phyloP scores from a whole-genome alignment of 192 early-diverging fungal species.

The Coemansia nantahalensis region DNA sequence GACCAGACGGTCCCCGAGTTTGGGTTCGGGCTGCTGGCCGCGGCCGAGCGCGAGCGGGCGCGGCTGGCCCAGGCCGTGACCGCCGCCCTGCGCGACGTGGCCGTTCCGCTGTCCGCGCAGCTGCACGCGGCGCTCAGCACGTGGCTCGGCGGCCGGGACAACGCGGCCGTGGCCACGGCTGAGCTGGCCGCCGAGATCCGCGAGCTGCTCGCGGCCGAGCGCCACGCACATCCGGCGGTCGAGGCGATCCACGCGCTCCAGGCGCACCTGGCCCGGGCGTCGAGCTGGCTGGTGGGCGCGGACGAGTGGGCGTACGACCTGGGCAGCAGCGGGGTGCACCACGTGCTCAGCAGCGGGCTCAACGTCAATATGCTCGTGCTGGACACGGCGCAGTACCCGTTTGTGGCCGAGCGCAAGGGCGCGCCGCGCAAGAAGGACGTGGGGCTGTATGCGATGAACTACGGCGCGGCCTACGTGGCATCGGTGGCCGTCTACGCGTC shows the following conservation, averaged over 20 bases:
- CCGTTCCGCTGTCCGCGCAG: conserved; percentile 47
- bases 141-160: conserved; percentile 64
- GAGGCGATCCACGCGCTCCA: conserved; percentile 21
- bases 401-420: conserved; percentile 49
- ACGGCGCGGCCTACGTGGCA: conserved; percentile 86
- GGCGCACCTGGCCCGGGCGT: conserved; percentile 56
- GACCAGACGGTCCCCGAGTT: conserved; percentile 75
- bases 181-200: conserved; percentile 52
- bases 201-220: conserved; percentile 49
- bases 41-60: conserved; percentile 64
- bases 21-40: conserved; percentile 77
- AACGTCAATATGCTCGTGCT: conserved; percentile 91
- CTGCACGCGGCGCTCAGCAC: conserved; percentile 61
- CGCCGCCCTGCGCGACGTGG: conserved; percentile 55
- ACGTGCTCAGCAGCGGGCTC: conserved; percentile 77
- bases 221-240: conserved; percentile 12
- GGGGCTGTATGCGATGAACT: conserved; percentile 95
- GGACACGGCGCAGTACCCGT: conserved; percentile 80
- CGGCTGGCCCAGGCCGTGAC: conserved; percentile 64
- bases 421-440: conserved; percentile 87
- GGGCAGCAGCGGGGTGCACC: conserved; percentile 86
- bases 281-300: conserved; percentile 88
- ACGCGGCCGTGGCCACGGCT: conserved; percentile 57
- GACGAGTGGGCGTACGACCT: conserved; percentile 87
- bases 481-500: conserved; percentile 84